phyloP scores from a whole-genome alignment of 2,329 filamentous ascomycete genomes.

The Sarocladium oryzae region DNA sequence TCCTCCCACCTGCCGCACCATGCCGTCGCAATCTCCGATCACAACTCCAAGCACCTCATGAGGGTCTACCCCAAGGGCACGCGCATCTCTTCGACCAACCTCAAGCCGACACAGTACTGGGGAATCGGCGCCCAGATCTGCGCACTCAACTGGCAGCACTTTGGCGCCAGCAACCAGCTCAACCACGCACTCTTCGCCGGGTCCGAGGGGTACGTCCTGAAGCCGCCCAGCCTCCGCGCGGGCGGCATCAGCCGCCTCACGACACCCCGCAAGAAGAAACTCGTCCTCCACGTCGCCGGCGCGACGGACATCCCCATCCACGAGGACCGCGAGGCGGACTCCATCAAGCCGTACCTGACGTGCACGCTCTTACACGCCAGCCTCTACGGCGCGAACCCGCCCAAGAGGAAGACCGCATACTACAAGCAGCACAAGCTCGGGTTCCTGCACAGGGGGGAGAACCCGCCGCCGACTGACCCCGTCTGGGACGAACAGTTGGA shows the following conservation, averaged over 20 bases:
- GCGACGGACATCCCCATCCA: conserved; percentile 55
- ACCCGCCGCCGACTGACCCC: conserved; percentile 52
- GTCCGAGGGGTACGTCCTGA: conserved; percentile 59
- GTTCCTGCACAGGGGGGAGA: conserved; percentile 51
- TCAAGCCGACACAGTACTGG: conserved; percentile 59
- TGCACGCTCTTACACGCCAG: conserved; percentile 57
- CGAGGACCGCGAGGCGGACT: conserved; percentile 40
- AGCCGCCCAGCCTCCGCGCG: conserved; percentile 51
- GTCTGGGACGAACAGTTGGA: conserved; percentile 60
- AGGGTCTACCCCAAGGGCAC: conserved; percentile 64
- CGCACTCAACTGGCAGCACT: conserved; percentile 65
- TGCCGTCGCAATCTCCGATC: conserved; percentile 41
- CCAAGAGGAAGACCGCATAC: conserved; percentile 54
- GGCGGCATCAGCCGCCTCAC: conserved; percentile 46
- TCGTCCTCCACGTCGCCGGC: conserved; percentile 54
- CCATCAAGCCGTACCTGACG: conserved; percentile 58
- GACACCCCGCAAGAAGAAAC: conserved; percentile 36
- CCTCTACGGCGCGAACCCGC: conserved; percentile 37
- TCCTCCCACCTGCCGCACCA: conserved; percentile 41
- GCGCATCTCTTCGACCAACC: conserved; percentile 59
- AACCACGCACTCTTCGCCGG: conserved; percentile 63
- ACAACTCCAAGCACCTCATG: conserved; percentile 64
- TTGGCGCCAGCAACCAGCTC: conserved; percentile 58
- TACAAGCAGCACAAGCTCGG: conserved; percentile 54
- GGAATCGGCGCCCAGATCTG: conserved; percentile 62